A percentile compares a stretch with the other conserved stretches of the same genome.
phyloP scores from a whole-genome alignment of 2,329 filamentous ascomycete genomes.

The Scedosporium aurantiacum region DNA sequence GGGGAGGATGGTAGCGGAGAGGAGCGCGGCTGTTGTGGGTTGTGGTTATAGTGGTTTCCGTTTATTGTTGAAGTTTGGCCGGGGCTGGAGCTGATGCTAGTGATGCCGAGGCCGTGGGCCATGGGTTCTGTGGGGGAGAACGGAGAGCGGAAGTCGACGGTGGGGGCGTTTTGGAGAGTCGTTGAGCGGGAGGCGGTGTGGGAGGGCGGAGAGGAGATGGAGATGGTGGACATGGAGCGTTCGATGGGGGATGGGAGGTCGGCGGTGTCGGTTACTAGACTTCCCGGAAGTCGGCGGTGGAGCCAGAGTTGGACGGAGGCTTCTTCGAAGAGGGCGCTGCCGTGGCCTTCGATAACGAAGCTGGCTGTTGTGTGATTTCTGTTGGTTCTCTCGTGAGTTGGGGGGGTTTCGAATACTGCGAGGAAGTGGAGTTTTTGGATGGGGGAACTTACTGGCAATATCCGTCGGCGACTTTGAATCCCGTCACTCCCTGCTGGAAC shows the following conservation, averaged over 20 bases:
- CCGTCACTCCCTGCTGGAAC: slow-evolving; percentile 23
- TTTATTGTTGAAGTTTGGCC: not conserved
- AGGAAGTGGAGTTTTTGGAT: not conserved
- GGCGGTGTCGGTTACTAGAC: slow-evolving; percentile 19
- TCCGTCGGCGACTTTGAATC: slow-evolving; percentile 19
- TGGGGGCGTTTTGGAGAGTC: not conserved
- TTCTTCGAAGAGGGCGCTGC: slow-evolving; percentile 14
- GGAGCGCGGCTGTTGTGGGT: not conserved
- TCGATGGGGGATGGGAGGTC: slow-evolving; percentile 7
- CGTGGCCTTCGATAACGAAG: slow-evolving; percentile 16
- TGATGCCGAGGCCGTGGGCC: not conserved
- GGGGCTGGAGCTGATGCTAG: not conserved
- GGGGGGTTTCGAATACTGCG: not conserved
- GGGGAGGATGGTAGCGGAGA: not conserved
- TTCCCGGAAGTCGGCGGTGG: slow-evolving; percentile 16
- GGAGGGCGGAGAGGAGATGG: not conserved
- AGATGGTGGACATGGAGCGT: not conserved
- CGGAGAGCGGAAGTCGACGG: not conserved
- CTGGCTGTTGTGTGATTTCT: slow-evolving; percentile 15
- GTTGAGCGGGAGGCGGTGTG: not conserved
- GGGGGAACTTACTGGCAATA: slow-evolving; percentile 15
- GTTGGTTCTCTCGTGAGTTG: not conserved
- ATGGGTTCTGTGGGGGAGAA: not conserved
- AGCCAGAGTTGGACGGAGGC: slow-evolving; percentile 23
- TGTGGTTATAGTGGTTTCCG: not conserved